phyloP scores from a whole-genome alignment of 768 basidiomycete genomes.

The Myochromella boudieri region DNA sequence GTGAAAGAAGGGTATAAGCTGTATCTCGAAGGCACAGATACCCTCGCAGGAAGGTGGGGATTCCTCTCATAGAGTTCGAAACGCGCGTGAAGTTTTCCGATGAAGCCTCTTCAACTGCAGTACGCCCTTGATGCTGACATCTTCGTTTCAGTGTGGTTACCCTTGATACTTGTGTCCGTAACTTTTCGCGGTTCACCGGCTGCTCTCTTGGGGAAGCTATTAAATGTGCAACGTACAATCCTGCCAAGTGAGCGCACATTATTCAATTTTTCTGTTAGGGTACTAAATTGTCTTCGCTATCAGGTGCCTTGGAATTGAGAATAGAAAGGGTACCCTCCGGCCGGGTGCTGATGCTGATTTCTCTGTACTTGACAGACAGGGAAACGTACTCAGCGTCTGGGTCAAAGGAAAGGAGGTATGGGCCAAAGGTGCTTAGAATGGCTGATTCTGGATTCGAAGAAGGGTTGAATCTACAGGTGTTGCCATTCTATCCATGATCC shows the following conservation, averaged over 20 bases:
- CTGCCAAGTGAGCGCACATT: slow-evolving; percentile 59
- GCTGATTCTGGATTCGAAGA: background rate
- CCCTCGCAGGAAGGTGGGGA: slow-evolving; percentile 81
- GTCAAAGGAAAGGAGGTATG: slow-evolving; percentile 76
- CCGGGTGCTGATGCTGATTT: slow-evolving; percentile 88
- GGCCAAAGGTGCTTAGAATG: slow-evolving; percentile 31
- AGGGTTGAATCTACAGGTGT: background rate
- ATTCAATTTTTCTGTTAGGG: slow-evolving; percentile 1
- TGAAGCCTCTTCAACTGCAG: too few species aligned
- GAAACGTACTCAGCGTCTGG: slow-evolving; percentile 71
- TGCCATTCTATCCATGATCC: too few species aligned
- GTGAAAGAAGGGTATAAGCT: slow-evolving; percentile 81
- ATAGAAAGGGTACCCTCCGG: slow-evolving; percentile 77
- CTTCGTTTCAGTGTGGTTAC: slow-evolving; percentile 62
- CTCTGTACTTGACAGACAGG: slow-evolving; percentile 68
- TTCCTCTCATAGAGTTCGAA: slow-evolving; percentile 8
- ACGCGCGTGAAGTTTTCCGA: too few species aligned
- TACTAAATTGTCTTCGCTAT: background rate
- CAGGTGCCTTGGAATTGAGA: slow-evolving; percentile 77
- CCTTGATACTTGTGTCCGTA: slow-evolving; percentile 81
- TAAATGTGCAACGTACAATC: slow-evolving; percentile 82
- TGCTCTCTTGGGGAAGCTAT: slow-evolving; percentile 83
- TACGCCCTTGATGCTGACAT: slow-evolving; percentile 1
- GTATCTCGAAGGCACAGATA: slow-evolving; percentile 81
- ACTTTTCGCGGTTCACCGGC: slow-evolving; percentile 81